A percentile compares a stretch with the other conserved stretches of the same genome.
Conservation (phyloP, 192 early-diverging fungal species). For the Rhizophagus prolifer region DNA sequence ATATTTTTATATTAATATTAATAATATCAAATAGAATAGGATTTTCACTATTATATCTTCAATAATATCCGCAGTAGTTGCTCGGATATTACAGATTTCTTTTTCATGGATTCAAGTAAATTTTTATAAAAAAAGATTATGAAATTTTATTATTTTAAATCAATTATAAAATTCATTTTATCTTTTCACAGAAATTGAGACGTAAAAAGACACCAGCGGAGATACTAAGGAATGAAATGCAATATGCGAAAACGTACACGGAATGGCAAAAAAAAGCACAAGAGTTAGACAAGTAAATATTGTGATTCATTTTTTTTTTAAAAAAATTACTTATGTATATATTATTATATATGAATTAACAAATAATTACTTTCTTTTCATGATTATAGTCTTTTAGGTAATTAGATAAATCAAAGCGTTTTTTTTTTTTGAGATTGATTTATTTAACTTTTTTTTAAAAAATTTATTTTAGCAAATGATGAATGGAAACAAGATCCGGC, state of each 20-base stretch:
- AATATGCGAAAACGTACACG: conserved; percentile 47
- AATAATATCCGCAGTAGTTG: neutral
- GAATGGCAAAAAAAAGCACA: conserved; percentile 53
- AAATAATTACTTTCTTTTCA: too few relatives aligned
- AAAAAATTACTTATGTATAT: too few relatives aligned
- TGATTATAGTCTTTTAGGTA: conserved; percentile 23
- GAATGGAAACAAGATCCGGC: conserved; percentile 56
- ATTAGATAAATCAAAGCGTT: neutral
- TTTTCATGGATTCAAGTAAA: neutral
- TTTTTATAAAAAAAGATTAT: too few relatives aligned
- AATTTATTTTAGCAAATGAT: conserved; percentile 46
- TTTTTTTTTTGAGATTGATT: neutral
- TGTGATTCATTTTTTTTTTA: neutral
- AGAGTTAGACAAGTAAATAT: conserved; percentile 48
- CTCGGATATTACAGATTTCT: neutral
- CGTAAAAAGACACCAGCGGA: conserved; percentile 43
- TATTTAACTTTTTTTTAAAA: neutral
- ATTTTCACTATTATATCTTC: neutral
- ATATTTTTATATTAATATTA: neutral
- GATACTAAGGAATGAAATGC: conserved; percentile 42
- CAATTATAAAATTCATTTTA: neutral
- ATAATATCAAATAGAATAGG: neutral
- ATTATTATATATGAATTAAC: too few relatives aligned
- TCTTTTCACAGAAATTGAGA: neutral
- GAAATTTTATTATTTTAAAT: neutral